Evolutionary conservation across 768 basidiomycete genomes (phyloP), one percentile per base, ranked within the genome.

Genomic region (Serendipita sp.): DNA sequence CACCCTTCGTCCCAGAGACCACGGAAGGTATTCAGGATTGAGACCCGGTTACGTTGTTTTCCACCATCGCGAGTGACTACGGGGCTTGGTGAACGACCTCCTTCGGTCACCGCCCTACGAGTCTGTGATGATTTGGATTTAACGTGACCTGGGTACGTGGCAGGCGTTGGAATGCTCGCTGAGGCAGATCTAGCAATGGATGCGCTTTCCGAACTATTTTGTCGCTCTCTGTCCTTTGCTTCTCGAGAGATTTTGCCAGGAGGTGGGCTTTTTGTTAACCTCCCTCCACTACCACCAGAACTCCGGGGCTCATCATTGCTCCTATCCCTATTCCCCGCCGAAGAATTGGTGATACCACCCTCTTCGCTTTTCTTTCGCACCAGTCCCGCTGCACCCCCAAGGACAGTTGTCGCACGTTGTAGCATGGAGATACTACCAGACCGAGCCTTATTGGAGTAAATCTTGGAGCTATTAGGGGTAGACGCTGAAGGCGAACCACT

Each of bases 391-490:
- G 41, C 69, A 8, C 89, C 91, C 72, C 91, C 89, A 30, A 92
- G 78, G 1, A 88, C 91, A 0, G 92, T 95, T 1, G 92, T 94
- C 0, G 92, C 93, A 30, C 93, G 84, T 70, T 97, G 94, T 81
- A 98, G 89, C 73, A 98, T 96, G 70, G 87, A 93, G 63, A 98
- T 89, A 65, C 93, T 95, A 3, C 92, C 89, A 1, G 91, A 85
- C 15, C 94, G 80, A 30, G 74, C 77, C 72, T 94, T 93, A 34
- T 78, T 79, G 64, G 83, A 83, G 70, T 79, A 80, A 63, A 82
- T 83, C 70, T 79, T 85, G 64, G 79, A 65, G 67, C 81, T 83
- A 15, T 84, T 79, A 28, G 79, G 80, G 0, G 90, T 88, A 0
- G 88, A 89, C 2, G 83, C 81, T 11, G 86, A 13, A 41, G 41